phyloP scores from a whole-genome alignment of 2,329 filamentous ascomycete species.

The Rutstroemia sp. region DNA sequence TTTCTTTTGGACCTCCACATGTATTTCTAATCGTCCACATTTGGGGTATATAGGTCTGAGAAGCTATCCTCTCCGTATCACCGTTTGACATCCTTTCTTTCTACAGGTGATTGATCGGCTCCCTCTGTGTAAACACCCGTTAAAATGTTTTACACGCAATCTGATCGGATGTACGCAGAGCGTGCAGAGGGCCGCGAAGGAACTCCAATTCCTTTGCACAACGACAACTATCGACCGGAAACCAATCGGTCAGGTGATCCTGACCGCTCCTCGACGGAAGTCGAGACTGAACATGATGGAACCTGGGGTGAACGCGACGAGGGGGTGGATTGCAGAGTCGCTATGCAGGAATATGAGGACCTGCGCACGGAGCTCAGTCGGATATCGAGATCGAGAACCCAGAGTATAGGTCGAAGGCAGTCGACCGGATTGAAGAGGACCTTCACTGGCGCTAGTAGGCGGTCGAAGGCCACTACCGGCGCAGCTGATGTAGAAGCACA shows the following conservation, averaged over 20 bases:
- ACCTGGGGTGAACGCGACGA: constrained; percentile 57
- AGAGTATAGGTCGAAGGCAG: constrained; percentile 8
- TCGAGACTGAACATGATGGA: constrained; percentile 31
- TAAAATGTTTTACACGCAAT: constrained; percentile 22
- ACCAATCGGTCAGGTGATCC: constrained; percentile 2
- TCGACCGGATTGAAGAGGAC: constrained; percentile 10
- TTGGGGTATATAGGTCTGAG: background rate
- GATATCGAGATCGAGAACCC: constrained; percentile 37
- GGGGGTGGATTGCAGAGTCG: constrained; percentile 43
- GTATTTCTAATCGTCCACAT: background rate
- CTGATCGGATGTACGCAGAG: constrained; percentile 21
- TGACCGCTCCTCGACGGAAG: constrained; percentile 11
- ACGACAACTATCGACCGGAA: constrained; percentile 16
- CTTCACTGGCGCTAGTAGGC: constrained; percentile 11
- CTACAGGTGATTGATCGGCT: background rate
- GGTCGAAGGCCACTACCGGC: constrained; percentile 19
- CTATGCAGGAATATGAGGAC: constrained; percentile 52
- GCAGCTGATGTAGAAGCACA: constrained; percentile 23
- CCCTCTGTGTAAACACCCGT: background rate
- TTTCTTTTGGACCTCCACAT: background rate
- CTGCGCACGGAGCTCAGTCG: constrained; percentile 47
- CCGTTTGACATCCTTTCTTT: background rate
- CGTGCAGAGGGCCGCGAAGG: constrained; percentile 13
- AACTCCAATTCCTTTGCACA: constrained; percentile 21
- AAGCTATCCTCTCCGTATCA: background rate